A percentile compares a stretch with the other conserved stretches of the same genome.
These are phyloP conservation scores for Exophiala viscosa DNA, from an alignment of 2,329 filamentous ascomycete species.

Conservation along the genomic window DNA sequence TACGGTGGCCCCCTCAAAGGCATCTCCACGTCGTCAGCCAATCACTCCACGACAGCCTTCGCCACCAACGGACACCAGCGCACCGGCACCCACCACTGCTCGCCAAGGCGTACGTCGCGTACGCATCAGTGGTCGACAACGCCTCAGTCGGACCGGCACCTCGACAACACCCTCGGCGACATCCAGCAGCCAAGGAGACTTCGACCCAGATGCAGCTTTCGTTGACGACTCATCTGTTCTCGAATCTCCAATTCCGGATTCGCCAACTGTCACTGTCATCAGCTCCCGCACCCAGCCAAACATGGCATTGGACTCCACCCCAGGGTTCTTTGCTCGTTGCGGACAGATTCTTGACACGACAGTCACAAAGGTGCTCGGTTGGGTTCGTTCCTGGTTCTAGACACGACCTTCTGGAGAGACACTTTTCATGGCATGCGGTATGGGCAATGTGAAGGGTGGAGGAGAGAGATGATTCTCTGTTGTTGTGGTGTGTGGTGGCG, in stretches of 20 bases:
- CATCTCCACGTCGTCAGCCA: neutral
- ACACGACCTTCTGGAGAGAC: slow-evolving; percentile 30
- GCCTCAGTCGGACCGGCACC: neutral
- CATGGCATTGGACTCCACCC: slow-evolving; percentile 3
- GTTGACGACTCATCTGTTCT: slow-evolving; percentile 1
- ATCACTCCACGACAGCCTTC: neutral
- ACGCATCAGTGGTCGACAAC: slow-evolving; percentile 1
- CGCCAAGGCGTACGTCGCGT: slow-evolving; percentile 1
- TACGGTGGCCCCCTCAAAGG: too few species aligned
- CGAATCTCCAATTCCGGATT: slow-evolving; percentile 5
- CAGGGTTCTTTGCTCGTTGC: slow-evolving; percentile 11
- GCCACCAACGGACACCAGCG: neutral
- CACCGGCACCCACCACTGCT: neutral
- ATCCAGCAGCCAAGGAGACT: slow-evolving; percentile 1
- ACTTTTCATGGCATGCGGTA: neutral
- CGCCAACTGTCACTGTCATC: slow-evolving; percentile 6
- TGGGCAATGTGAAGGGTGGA: neutral
- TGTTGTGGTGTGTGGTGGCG: neutral
- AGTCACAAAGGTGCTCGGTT: slow-evolving; percentile 5
- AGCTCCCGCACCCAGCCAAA: slow-evolving; percentile 6
- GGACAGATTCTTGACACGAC: slow-evolving; percentile 7
- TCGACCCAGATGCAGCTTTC: slow-evolving; percentile 7
- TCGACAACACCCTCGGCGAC: slow-evolving; percentile 1
- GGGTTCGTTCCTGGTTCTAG: slow-evolving; percentile 10
- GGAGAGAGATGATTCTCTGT: neutral